Conservation (phyloP, 108 stramenopile genomes). For the Fistulifera solaris region DNA sequence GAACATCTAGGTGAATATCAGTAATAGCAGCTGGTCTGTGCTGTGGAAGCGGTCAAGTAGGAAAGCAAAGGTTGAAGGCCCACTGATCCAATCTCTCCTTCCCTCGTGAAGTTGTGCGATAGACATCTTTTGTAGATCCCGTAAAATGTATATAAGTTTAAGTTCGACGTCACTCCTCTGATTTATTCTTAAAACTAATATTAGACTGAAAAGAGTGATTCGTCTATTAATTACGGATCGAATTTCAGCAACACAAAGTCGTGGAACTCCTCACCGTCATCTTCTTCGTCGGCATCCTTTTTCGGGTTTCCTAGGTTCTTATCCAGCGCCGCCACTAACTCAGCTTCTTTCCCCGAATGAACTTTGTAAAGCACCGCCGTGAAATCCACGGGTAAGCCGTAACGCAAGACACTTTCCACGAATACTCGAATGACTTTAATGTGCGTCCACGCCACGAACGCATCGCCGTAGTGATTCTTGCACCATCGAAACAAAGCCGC, state of each 20-base stretch:
- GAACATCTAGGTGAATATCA: too few relatives aligned
- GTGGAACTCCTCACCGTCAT: conserved; percentile 71
- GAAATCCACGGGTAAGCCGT: conserved; percentile 93
- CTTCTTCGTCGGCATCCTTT: conserved; percentile 42
- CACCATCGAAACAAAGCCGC: conserved; percentile 91
- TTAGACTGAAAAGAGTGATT: too few relatives aligned
- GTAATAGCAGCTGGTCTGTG: too few relatives aligned
- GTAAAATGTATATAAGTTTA: too few relatives aligned
- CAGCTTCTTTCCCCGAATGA: conserved; percentile 53
- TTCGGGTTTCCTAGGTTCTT: conserved; percentile 54
- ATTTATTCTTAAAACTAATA: too few relatives aligned
- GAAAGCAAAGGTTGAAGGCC: too few relatives aligned
- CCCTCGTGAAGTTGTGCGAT: too few relatives aligned
- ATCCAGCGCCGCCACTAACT: conserved; percentile 63
- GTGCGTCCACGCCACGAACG: conserved; percentile 96
- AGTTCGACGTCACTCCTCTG: too few relatives aligned
- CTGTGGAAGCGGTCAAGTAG: too few relatives aligned
- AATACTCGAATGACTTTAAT: conserved; percentile 95
- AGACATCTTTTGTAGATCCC: too few relatives aligned
- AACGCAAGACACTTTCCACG: conserved; percentile 93
- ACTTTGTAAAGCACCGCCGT: conserved; percentile 87
- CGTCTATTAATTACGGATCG: conserved; percentile 69
- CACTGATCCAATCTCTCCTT: too few relatives aligned
- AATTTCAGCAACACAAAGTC: conserved; percentile 87
- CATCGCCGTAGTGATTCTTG: conserved; percentile 95